phyloP scores from a whole-genome alignment of 306 rosid genomes.

The Prunus davidiana region DNA sequence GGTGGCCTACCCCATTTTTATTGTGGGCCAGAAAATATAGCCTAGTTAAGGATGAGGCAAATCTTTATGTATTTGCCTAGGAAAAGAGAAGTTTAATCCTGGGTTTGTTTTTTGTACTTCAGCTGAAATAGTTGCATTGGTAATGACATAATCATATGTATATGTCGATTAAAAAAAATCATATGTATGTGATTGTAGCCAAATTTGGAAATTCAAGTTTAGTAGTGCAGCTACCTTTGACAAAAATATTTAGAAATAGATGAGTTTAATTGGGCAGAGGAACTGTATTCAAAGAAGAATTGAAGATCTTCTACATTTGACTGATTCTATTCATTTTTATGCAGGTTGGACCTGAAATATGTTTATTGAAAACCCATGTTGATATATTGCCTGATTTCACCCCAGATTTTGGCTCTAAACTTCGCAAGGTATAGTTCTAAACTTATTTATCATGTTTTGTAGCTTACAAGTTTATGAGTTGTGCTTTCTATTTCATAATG shows the following conservation, averaged over 20 bases:
- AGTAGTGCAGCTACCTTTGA: background rate
- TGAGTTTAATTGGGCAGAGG: background rate
- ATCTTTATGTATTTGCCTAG: background rate
- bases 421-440: constrained; percentile 51
- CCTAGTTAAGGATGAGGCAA: background rate
- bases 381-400: constrained; percentile 93
- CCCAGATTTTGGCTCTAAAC: constrained; percentile 79
- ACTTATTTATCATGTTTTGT: background rate
- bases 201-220: background rate
- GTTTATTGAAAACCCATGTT: constrained; percentile 89
- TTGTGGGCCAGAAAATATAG: background rate
- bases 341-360: constrained; percentile 94
- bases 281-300: background rate
- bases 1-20: background rate
- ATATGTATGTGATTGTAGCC: background rate
- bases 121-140: background rate
- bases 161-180: background rate
- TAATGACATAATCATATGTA: background rate
- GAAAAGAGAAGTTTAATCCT: background rate
- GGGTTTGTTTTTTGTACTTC: background rate
- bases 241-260: background rate
- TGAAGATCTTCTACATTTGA: background rate
- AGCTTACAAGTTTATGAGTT: background rate
- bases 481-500: background rate
- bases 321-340: constrained; percentile 1